These are phyloP conservation scores for Antonospora locustae DNA, from an alignment of 371 early-diverging fungal genomes.

Conservation along the genomic window DNA sequence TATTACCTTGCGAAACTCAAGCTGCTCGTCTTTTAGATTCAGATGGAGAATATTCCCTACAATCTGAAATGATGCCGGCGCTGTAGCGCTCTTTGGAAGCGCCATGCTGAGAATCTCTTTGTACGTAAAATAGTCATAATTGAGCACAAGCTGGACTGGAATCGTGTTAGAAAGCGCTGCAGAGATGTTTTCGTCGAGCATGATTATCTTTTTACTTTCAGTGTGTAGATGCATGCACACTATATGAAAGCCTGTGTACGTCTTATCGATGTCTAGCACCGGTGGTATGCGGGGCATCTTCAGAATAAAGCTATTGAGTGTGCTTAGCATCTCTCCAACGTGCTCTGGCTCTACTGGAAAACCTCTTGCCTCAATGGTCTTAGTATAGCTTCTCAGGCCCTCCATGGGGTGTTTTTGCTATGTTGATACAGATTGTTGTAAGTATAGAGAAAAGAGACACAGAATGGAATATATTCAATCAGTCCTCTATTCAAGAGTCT, in stretches of 20 bases:
- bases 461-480: too few species aligned
- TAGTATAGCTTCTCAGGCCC: background rate
- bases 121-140: conserved; percentile 33
- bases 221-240: background rate
- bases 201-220: background rate
- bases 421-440: background rate
- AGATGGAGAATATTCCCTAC: conserved; percentile 53
- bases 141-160: conserved; percentile 17
- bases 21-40: conserved; percentile 48
- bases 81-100: conserved; percentile 17
- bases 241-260: background rate
- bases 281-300: conserved; percentile 8
- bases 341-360: too few species aligned
- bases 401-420: background rate
- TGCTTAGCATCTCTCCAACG: too few species aligned
- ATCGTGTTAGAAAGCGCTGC: background rate
- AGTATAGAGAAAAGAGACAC: background rate
- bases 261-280: background rate
- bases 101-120: conserved; percentile 25
- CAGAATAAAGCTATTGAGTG: background rate
- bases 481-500: conserved; percentile 59
- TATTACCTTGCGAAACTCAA: conserved; percentile 46
- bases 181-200: background rate
- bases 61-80: conserved; percentile 44
- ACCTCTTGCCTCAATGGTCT: too few species aligned